Evolutionary conservation across 2,329 filamentous ascomycete genomes (phyloP).

Genomic region (Pseudogymnoascus sp.): DNA sequence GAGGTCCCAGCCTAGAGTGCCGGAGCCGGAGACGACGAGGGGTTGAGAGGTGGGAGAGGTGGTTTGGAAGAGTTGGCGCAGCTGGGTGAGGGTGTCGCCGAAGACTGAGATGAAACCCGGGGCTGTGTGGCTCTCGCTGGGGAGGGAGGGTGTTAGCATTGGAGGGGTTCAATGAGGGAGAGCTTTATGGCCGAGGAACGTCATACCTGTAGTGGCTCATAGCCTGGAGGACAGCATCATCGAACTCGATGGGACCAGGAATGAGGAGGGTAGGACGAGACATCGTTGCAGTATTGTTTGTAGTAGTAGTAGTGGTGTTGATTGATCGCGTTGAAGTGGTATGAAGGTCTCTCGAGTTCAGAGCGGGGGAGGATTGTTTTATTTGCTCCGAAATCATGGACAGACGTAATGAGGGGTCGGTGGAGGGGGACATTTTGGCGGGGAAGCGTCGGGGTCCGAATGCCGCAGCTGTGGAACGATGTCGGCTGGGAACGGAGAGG

Average conservation of each 20-base stretch:
- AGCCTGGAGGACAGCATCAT: constrained; percentile 88
- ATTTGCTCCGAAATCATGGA: neutral
- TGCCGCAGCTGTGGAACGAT: neutral
- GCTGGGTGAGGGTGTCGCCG: constrained; percentile 77
- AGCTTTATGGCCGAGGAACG: neutral
- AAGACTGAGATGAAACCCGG: constrained; percentile 83
- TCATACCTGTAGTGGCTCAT: constrained; percentile 86
- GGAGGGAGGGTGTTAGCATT: constrained; percentile 16
- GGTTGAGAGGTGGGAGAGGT: constrained; percentile 75
- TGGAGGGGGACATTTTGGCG: constrained; percentile 1
- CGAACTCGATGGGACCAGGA: constrained; percentile 94
- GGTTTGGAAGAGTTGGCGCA: constrained; percentile 92
- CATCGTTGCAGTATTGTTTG: neutral
- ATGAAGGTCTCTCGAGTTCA: neutral
- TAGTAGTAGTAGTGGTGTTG: neutral
- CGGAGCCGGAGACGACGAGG: constrained; percentile 87
- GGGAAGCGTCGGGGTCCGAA: constrained; percentile 1
- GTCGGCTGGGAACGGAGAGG: neutral
- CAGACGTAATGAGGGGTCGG: constrained; percentile 7
- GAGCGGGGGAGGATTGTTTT: neutral
- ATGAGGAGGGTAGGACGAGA: constrained; percentile 48
- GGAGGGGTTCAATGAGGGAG: neutral
- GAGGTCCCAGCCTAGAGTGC: constrained; percentile 93
- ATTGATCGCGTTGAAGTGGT: neutral
- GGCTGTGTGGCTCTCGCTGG: constrained; percentile 87